Conservation (phyloP, 371 early-diverging fungal genomes). For the Rhizopus microsporus region DNA sequence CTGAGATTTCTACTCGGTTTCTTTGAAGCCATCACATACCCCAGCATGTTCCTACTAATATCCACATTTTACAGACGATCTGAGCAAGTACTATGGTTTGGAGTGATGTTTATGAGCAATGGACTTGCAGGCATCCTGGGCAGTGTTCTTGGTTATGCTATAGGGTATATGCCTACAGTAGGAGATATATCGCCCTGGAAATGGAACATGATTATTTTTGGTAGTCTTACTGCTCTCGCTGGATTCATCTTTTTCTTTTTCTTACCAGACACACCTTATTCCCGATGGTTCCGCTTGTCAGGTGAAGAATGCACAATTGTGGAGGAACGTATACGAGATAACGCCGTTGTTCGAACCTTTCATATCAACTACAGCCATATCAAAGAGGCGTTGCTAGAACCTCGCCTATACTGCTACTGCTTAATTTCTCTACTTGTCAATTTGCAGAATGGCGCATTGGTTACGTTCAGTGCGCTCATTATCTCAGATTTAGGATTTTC, state of each 20-base stretch:
- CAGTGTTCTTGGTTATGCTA: slow-evolving; percentile 35
- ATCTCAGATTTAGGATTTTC: slow-evolving; percentile 16
- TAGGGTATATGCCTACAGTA: slow-evolving; percentile 24
- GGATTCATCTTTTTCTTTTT: slow-evolving; percentile 21
- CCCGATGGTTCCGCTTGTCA: slow-evolving; percentile 16
- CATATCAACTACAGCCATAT: slow-evolving; percentile 14
- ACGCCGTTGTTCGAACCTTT: slow-evolving; percentile 21
- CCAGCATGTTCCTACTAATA: slow-evolving; percentile 36
- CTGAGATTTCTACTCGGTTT: slow-evolving; percentile 39
- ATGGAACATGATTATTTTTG: slow-evolving; percentile 26
- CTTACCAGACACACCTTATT: slow-evolving; percentile 20
- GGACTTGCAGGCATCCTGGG: slow-evolving; percentile 24
- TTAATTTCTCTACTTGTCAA: slow-evolving; percentile 17
- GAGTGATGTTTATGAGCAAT: slow-evolving; percentile 37
- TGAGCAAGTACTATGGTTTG: slow-evolving; percentile 34
- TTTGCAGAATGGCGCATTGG: slow-evolving; percentile 27
- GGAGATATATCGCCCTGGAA: slow-evolving; percentile 24
- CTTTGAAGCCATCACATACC: slow-evolving; percentile 38
- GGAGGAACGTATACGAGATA: slow-evolving; percentile 24
- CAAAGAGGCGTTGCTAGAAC: slow-evolving; percentile 19
- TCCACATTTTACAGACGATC: slow-evolving; percentile 36
- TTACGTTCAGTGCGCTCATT: slow-evolving; percentile 18
- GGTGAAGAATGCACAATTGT: slow-evolving; percentile 22
- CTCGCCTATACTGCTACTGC: slow-evolving; percentile 24
- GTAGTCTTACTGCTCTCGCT: slow-evolving; percentile 4